Conservation (phyloP, 257 asterid genomes). For the Coffea canephora region DNA sequence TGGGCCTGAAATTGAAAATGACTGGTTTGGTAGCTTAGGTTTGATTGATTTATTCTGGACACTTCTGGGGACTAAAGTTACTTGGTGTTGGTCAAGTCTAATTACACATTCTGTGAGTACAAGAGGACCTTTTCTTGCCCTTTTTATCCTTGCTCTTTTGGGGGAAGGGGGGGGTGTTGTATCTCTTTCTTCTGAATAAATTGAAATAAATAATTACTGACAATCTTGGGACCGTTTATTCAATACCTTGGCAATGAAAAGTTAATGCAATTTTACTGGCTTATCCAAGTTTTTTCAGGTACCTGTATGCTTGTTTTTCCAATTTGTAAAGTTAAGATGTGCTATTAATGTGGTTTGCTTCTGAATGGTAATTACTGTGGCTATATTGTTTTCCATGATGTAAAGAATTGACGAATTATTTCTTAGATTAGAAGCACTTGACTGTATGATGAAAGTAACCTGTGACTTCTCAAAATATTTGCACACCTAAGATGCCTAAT, state of each 20-base stretch:
- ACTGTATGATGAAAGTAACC: background rate
- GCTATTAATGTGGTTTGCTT: background rate
- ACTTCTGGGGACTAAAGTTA: background rate
- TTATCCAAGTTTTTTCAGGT: conserved; percentile 1
- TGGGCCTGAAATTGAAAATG: background rate
- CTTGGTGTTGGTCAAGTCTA: conserved; percentile 1
- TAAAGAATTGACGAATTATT: background rate
- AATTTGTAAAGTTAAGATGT: background rate
- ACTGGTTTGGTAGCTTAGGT: background rate
- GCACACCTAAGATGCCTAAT: background rate
- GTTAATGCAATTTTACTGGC: background rate
- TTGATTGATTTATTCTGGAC: background rate
- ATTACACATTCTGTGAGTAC: background rate
- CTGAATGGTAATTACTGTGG: background rate
- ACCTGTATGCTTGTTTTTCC: background rate
- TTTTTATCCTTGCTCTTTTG: too few relatives aligned
- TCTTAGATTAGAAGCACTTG: background rate
- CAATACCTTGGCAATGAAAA: too few relatives aligned
- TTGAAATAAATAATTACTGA: too few relatives aligned
- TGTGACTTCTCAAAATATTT: background rate
- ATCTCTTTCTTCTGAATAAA: too few relatives aligned
- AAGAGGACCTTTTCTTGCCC: background rate
- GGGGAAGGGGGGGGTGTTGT: too few relatives aligned
- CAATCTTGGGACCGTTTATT: too few relatives aligned
- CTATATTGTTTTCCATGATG: background rate